phyloP scores from a whole-genome alignment of 768 basidiomycete genomes.

The Boletus barrowsii region DNA sequence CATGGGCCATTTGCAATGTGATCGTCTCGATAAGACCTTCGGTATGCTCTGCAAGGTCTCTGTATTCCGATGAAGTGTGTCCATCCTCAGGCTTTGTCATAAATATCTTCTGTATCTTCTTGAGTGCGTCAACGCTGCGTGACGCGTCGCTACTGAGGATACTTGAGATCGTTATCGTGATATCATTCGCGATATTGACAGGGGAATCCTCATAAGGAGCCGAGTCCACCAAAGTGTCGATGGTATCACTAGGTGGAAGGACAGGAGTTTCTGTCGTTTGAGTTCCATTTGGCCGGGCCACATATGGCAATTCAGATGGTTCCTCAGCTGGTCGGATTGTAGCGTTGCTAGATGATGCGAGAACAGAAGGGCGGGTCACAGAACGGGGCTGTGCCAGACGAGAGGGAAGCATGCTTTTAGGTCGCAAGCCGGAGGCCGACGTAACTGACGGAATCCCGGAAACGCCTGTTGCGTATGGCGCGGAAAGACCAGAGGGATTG shows the following conservation, averaged over 20 bases:
- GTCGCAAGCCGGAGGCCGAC: slow-evolving; percentile 43
- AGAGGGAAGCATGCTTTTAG: slow-evolving; percentile 72
- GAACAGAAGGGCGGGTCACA: slow-evolving; percentile 31
- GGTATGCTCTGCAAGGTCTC: slow-evolving; percentile 73
- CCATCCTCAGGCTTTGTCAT: slow-evolving; percentile 73
- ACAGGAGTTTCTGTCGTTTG: slow-evolving; percentile 12
- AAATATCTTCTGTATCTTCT: slow-evolving; percentile 87
- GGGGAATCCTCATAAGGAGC: slow-evolving; percentile 22
- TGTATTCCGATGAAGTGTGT: slow-evolving; percentile 64
- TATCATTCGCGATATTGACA: slow-evolving; percentile 45
- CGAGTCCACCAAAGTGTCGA: slow-evolving; percentile 35
- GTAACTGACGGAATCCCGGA: slow-evolving; percentile 33
- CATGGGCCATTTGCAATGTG: slow-evolving; percentile 85
- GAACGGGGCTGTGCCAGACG: slow-evolving; percentile 66
- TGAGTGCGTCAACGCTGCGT: slow-evolving; percentile 89
- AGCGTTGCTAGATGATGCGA: slow-evolving; percentile 21
- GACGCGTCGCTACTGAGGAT: slow-evolving; percentile 85
- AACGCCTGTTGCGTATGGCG: slow-evolving; percentile 4
- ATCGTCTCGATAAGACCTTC: slow-evolving; percentile 89
- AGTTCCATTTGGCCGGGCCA: slow-evolving; percentile 17
- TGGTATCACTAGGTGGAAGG: slow-evolving; percentile 21
- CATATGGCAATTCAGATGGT: slow-evolving; percentile 31
- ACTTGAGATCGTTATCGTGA: slow-evolving; percentile 81
- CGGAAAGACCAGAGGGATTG: slow-evolving; percentile 19
- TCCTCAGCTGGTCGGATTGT: slow-evolving; percentile 25